phyloP scores from a whole-genome alignment of 345 rosid species.

The Populus tremula region DNA sequence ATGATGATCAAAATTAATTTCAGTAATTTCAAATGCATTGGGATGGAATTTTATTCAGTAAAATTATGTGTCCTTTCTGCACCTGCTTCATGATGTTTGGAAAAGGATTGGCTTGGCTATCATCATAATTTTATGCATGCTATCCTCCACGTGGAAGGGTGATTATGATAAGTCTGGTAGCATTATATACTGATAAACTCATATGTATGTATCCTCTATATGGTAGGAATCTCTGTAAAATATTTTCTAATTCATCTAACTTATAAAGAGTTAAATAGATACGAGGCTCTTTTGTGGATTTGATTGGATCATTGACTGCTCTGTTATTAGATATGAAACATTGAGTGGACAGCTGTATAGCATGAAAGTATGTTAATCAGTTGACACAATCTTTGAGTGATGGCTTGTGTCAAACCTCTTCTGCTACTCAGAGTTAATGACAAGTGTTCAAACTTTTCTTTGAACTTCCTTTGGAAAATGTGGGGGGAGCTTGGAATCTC shows the following conservation, averaged over 20 bases:
- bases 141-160: too few relatives aligned
- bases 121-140: too few relatives aligned
- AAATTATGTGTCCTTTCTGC: neutral
- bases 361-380: too few relatives aligned
- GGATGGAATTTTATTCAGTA: neutral
- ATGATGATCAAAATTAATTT: neutral
- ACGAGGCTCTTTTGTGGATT: neutral
- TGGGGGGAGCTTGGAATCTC: neutral
- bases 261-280: neutral
- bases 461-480: neutral
- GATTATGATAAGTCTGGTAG: too few relatives aligned
- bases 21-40: neutral
- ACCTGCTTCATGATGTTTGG: neutral
- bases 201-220: neutral
- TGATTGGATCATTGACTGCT: neutral
- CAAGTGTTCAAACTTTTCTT: neutral
- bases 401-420: neutral
- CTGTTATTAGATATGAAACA: neutral
- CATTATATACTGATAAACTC: neutral
- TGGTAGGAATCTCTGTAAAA: neutral
- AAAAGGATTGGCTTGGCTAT: neutral
- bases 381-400: too few relatives aligned
- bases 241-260: neutral
- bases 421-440: too few relatives aligned
- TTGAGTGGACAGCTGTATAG: too few relatives aligned